phyloP scores from a whole-genome alignment of 2,329 filamentous ascomycete species.

The Microdochium bolleyi region DNA sequence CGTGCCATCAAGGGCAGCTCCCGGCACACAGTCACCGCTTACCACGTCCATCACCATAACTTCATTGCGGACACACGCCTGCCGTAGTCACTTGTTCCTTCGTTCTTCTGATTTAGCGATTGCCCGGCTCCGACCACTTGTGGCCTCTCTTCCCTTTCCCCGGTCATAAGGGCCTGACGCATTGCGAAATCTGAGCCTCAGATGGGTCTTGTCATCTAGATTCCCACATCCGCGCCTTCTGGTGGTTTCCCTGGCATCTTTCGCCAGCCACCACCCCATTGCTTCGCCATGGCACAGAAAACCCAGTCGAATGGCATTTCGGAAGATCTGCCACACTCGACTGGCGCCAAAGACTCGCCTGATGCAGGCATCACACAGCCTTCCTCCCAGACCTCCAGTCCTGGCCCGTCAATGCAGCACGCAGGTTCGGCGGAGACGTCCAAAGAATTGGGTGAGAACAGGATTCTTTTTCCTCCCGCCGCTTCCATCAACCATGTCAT shows the following conservation, averaged over 20 bases:
- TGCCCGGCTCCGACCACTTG: not conserved
- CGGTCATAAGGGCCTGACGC: not conserved
- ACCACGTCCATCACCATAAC: not conserved
- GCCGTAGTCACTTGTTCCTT: not conserved
- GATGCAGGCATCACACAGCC: constrained; percentile 18
- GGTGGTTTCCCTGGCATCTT: constrained; percentile 21
- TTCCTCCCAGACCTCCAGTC: constrained; percentile 18
- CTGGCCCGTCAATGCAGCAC: constrained; percentile 14
- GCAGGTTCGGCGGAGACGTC: constrained; percentile 10
- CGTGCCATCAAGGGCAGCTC: not conserved
- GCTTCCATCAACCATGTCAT: too few species aligned
- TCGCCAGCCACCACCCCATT: constrained; percentile 24
- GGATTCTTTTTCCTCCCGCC: not conserved
- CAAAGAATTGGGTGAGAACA: constrained; percentile 19
- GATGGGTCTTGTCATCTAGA: not conserved
- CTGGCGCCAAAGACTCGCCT: constrained; percentile 18
- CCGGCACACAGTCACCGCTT: not conserved
- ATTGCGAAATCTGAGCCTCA: not conserved
- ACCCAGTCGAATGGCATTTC: constrained; percentile 16
- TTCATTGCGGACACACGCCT: not conserved
- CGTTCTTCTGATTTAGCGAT: not conserved
- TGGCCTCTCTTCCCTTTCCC: not conserved
- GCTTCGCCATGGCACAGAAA: constrained; percentile 24
- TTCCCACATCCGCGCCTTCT: constrained; percentile 15
- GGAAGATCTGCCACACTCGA: constrained; percentile 24